Evolutionary conservation across 108 stramenopile genomes (phyloP).

Genomic region (Nitzschia putrida): DNA sequence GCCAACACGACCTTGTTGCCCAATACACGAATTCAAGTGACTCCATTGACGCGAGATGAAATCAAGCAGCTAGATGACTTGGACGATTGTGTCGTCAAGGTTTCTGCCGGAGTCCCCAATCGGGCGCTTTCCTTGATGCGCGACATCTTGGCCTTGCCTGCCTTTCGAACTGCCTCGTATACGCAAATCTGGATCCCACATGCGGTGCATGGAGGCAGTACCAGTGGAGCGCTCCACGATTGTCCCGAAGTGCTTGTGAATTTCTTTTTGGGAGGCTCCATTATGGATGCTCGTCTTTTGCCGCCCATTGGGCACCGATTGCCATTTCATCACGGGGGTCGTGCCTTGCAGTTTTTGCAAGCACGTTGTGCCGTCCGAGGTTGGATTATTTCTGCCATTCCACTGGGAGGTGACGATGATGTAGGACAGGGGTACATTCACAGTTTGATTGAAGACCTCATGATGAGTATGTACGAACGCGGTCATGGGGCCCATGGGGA

Average conservation of each 20-base stretch:
- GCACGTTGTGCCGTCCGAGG: slow-evolving; percentile 80
- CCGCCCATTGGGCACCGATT: slow-evolving; percentile 73
- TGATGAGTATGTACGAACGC: slow-evolving; percentile 86
- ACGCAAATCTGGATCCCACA: slow-evolving; percentile 87
- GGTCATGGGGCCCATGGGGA: slow-evolving; percentile 85
- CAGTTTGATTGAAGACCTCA: slow-evolving; percentile 63
- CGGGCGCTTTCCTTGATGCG: slow-evolving; percentile 84
- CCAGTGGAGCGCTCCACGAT: slow-evolving; percentile 66
- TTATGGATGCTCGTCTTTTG: slow-evolving; percentile 76
- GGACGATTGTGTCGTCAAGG: slow-evolving; percentile 51
- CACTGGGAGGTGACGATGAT: slow-evolving; percentile 77
- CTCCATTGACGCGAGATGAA: slow-evolving; percentile 28
- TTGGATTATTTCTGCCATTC: slow-evolving; percentile 75
- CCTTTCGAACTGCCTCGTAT: slow-evolving; percentile 77
- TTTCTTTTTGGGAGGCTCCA: slow-evolving; percentile 80
- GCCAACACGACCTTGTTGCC: slow-evolving; percentile 45
- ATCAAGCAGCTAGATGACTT: slow-evolving; percentile 35
- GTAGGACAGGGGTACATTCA: slow-evolving; percentile 82
- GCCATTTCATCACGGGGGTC: slow-evolving; percentile 71
- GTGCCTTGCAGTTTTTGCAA: slow-evolving; percentile 77
- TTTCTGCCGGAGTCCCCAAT: slow-evolving; percentile 78
- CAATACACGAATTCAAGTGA: slow-evolving; percentile 27
- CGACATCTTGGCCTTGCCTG: slow-evolving; percentile 77
- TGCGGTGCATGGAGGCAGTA: slow-evolving; percentile 77
- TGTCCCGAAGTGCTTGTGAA: slow-evolving; percentile 81